Evolutionary conservation across 768 basidiomycete species (phyloP).

Genomic region (Fomitopsis pulvina): DNA sequence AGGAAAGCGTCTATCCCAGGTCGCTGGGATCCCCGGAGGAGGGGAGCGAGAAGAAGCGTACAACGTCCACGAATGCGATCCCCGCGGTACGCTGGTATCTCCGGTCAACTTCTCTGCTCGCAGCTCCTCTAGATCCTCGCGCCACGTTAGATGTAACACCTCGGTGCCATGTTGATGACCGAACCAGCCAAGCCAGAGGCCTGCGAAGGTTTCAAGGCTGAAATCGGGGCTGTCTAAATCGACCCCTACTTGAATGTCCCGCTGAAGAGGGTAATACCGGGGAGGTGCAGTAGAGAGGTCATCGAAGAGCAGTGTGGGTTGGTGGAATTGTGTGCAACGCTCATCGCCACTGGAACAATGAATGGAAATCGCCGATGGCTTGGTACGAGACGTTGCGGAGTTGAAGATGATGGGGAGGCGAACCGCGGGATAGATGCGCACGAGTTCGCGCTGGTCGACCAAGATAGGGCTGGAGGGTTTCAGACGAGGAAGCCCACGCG

Average conservation of each 20-base stretch:
- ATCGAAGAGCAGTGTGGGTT: constrained; percentile 3
- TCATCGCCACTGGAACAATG: neutral
- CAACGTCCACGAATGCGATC: constrained; percentile 11
- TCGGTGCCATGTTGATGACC: constrained; percentile 12
- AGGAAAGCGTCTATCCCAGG: neutral
- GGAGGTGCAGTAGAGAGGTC: constrained; percentile 7
- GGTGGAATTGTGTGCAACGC: constrained; percentile 1
- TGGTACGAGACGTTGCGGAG: constrained; percentile 1
- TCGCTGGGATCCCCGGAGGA: neutral
- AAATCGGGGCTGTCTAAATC: constrained; percentile 6
- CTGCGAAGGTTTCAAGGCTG: constrained; percentile 5
- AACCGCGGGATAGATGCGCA: constrained; percentile 12
- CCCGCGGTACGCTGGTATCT: constrained; percentile 14
- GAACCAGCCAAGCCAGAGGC: constrained; percentile 14
- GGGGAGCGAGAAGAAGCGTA: neutral
- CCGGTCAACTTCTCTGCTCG: constrained; percentile 16
- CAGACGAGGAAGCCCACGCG: constrained; percentile 8
- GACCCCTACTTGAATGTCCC: neutral
- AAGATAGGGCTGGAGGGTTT: neutral
- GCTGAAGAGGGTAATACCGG: constrained; percentile 15
- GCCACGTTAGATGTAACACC: constrained; percentile 2
- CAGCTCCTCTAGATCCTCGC: neutral
- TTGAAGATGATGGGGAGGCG: constrained; percentile 14
- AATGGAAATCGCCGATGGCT: constrained; percentile 12
- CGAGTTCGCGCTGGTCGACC: constrained; percentile 6